phyloP scores from a whole-genome alignment of 768 basidiomycete genomes.

The Phylloporus sp. region DNA sequence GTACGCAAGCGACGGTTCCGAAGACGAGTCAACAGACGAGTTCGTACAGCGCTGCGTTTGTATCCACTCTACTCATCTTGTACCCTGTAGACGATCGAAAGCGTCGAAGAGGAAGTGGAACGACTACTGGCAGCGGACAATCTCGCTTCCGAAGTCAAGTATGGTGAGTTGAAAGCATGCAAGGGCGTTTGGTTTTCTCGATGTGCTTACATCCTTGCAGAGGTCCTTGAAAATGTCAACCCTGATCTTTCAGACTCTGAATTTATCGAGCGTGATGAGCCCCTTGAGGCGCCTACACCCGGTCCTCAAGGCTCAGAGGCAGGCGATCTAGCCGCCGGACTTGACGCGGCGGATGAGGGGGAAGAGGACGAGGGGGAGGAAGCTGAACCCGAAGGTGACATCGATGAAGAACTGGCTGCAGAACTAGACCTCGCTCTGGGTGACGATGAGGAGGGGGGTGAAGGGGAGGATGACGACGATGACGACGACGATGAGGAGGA shows the following conservation, averaged over 20 bases:
- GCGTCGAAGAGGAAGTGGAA: conserved; percentile 91
- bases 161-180: conserved; percentile 43
- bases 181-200: background rate
- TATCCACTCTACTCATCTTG: conserved; percentile 5
- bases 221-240: conserved; percentile 85
- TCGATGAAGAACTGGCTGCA: conserved; percentile 85
- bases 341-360: conserved; percentile 52
- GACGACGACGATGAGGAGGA: conserved; percentile 52
- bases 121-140: conserved; percentile 78
- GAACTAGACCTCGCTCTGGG: conserved; percentile 82
- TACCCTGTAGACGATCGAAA: conserved; percentile 76
- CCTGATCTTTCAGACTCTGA: conserved; percentile 89
- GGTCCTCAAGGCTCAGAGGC: conserved; percentile 63
- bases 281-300: conserved; percentile 65
- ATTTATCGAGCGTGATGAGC: conserved; percentile 64
- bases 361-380: conserved; percentile 59
- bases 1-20: conserved; percentile 90
- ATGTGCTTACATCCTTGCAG: conserved; percentile 33
- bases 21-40: conserved; percentile 80
- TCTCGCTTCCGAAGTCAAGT: conserved; percentile 70
- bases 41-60: conserved; percentile 31
- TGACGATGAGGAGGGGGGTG: conserved; percentile 55
- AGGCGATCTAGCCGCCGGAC: conserved; percentile 57
- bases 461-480: conserved; percentile 68
- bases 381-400: conserved; percentile 69